Evolutionary conservation across 495 filamentous ascomycete genomes (phyloP).

Genomic region (Neurospora sublineolata): DNA sequence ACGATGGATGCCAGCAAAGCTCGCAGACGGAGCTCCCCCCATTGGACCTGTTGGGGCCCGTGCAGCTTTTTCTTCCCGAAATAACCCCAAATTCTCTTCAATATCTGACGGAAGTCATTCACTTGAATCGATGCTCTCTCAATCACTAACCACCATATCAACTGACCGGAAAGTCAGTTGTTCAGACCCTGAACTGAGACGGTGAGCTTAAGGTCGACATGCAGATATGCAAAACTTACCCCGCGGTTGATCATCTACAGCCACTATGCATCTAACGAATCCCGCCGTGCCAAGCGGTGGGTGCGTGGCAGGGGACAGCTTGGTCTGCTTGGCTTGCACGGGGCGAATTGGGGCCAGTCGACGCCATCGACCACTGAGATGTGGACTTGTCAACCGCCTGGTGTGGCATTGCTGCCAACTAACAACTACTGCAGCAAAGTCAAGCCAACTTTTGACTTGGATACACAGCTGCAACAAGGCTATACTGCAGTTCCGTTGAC

Average conservation of each 20-base stretch:
- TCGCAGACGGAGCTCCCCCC: not conserved
- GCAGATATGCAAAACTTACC: not conserved
- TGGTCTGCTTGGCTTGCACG: not conserved
- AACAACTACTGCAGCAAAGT: not conserved
- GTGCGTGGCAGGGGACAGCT: not conserved
- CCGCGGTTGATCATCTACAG: not conserved
- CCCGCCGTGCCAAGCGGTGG: not conserved
- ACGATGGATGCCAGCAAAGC: not conserved
- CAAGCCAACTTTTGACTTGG: not conserved
- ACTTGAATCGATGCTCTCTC: too few relatives aligned
- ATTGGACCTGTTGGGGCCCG: not conserved
- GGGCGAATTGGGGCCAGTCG: not conserved
- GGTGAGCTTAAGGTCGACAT: not conserved
- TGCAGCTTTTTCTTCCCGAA: not conserved
- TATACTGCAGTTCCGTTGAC: not conserved
- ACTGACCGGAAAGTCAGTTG: not conserved
- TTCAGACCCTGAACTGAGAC: not conserved
- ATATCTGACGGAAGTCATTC: not conserved
- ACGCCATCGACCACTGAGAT: not conserved
- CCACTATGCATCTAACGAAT: not conserved
- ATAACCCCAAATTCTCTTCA: not conserved
- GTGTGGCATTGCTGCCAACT: not conserved
- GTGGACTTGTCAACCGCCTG: not conserved
- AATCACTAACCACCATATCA: not conserved
- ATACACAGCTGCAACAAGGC: not conserved